Conservation (phyloP, 164 flowering plant genomes). For the Sextonia rubra region DNA sequence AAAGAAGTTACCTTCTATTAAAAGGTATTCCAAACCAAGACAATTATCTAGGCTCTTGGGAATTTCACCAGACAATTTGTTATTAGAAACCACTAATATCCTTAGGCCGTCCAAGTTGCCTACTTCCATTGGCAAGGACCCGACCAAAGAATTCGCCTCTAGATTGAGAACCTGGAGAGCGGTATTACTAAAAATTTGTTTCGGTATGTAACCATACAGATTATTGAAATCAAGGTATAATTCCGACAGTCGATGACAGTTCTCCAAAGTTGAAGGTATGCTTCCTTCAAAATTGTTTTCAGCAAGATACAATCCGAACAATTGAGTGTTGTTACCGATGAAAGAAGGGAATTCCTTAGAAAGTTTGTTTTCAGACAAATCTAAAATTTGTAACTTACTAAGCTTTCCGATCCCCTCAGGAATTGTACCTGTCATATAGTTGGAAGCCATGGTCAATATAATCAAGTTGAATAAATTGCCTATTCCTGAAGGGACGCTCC, state of each 20-base stretch:
- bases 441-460: neutral
- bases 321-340: constrained; percentile 20
- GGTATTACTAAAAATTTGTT: constrained; percentile 14
- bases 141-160: constrained; percentile 24
- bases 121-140: constrained; percentile 28
- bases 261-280: constrained; percentile 25
- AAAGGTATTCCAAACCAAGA: neutral
- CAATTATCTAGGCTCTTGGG: constrained; percentile 9
- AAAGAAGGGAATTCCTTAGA: constrained; percentile 24
- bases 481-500: constrained; percentile 14
- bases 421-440: constrained; percentile 20
- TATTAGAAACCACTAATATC: neutral
- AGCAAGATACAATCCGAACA: neutral
- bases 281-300: constrained; percentile 20
- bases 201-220: constrained; percentile 22
- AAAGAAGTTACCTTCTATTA: constrained; percentile 6
- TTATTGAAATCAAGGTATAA: constrained; percentile 17
- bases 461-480: constrained; percentile 19
- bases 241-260: neutral
- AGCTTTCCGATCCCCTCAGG: constrained; percentile 25
- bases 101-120: constrained; percentile 27
- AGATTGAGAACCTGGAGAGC: constrained; percentile 14
- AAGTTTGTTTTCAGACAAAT: constrained; percentile 11
- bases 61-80: constrained; percentile 10
- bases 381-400: constrained; percentile 3